Conservation (phyloP, 1,284 basidiomycete genomes). For the Polyporus tsugae region DNA sequence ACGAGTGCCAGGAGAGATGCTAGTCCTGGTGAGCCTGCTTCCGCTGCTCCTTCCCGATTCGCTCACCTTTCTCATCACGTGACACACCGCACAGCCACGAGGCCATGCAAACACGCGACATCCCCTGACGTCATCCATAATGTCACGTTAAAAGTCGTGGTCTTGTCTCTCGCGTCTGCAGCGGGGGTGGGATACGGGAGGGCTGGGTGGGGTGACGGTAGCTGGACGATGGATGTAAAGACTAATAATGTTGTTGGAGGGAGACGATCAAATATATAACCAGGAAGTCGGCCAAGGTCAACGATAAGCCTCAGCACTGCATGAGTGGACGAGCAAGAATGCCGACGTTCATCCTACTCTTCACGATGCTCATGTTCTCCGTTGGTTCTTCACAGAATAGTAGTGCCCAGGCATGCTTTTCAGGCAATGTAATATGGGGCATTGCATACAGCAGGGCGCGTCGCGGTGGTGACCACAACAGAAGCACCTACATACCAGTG, state of each 20-base stretch:
- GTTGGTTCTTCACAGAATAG: not conserved
- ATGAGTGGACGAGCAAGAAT: not conserved
- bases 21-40: slow-evolving; percentile 2
- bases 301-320: not conserved
- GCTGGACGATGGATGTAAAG: too few relatives aligned
- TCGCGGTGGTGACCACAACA: not conserved
- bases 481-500: not conserved
- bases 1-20: slow-evolving; percentile 17
- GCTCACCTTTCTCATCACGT: slow-evolving; percentile 23
- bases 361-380: not conserved
- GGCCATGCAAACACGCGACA: not conserved
- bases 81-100: not conserved
- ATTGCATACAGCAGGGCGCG: not conserved
- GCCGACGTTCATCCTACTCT: not conserved
- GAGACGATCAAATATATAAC: not conserved
- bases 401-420: not conserved
- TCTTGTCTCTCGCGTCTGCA: not conserved
- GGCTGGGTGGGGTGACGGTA: not conserved
- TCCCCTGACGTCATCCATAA: slow-evolving; percentile 3
- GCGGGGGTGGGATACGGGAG: not conserved
- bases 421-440: not conserved
- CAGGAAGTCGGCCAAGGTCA: not conserved
- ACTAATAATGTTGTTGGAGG: not conserved
- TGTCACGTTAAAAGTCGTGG: not conserved
- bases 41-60: slow-evolving; percentile 1